Base-by-base conservation (phyloP, 2,329 filamentous ascomycete species). In the Phyllosticta paracitricarpa region DNA sequence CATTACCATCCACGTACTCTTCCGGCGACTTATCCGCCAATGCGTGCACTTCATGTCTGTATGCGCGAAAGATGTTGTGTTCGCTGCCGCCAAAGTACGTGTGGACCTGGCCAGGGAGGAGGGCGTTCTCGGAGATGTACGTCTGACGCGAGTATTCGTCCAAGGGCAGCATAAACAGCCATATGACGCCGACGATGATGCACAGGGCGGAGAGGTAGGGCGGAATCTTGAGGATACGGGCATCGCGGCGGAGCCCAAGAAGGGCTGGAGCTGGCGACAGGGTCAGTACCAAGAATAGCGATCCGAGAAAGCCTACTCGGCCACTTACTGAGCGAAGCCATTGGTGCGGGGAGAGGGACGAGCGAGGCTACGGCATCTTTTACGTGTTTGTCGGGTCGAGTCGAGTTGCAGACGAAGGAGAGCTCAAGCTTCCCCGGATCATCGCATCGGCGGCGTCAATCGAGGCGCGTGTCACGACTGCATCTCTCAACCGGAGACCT, bases 11-110 rank as follows among this genome's bases (percentile, higher is more conserved):
- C 56, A 61, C 71, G 54, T 75, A 77, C 70, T 75, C 72, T 24
- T 72, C 69, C 60, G 70, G 62, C 17, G 73, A 62, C 67, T 71
- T 68, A 63, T 78, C 70, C 69, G 77, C 80, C 63, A 92, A 70
- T 8, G 77, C 80, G 66, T 89, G 84, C 57, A 96, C 80, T 76
- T 97, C 94, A 70, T 90, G 86, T 69, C 88, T 85, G 73, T 95
- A 97, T 7, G 91, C 94, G 55, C 91, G 84, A 70, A 97, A 92
- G 65, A 97, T 84, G 74, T 97, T 89, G 78, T 97, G 92, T 72
- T 99, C 94, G 73, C 91, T 96, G 19, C 94, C 94, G 6, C 89
- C 87, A 72, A 99, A 99, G 75, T 99, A 99, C 1, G 94, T 96
- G 76, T 97, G 93, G 8, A 97, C 94, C 75, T 99, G 94, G 2